A percentile compares a stretch with the other conserved stretches of the same genome.
Evolutionary conservation across 768 basidiomycete genomes (phyloP).

Genomic region (Termitomyces sp.): DNA sequence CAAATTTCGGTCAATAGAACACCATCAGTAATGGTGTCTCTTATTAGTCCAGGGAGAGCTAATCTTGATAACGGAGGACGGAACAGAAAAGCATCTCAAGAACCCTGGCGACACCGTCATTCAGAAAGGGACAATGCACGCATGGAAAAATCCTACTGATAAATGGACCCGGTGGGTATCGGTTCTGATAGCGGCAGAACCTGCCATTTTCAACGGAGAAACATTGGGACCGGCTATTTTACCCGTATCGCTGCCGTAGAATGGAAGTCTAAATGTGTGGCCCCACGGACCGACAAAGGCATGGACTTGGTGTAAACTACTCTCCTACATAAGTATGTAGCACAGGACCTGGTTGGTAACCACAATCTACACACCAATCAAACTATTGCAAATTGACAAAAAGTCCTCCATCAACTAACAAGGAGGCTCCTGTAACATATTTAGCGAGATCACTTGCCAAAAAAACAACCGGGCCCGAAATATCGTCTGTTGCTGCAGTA

Average conservation of each 20-base stretch:
- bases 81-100: constrained; percentile 47
- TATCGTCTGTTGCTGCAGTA: constrained; percentile 55
- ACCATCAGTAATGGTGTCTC: not conserved
- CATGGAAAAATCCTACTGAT: constrained; percentile 56
- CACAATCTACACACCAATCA: not conserved
- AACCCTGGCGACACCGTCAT: constrained; percentile 56
- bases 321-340: constrained; percentile 5
- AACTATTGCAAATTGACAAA: constrained; percentile 68
- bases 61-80: constrained; percentile 55
- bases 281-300: constrained; percentile 11
- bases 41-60: constrained; percentile 52
- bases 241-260: constrained; percentile 13
- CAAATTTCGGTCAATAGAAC: not conserved
- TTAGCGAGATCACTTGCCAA: constrained; percentile 68
- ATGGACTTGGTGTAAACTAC: not conserved
- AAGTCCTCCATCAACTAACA: constrained; percentile 70
- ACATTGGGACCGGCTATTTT: constrained; percentile 28
- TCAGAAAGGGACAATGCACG: constrained; percentile 58
- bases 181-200: constrained; percentile 52
- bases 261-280: not conserved
- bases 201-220: constrained; percentile 45
- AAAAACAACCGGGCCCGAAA: constrained; percentile 74
- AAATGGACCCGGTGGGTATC: constrained; percentile 51
- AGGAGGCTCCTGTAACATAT: constrained; percentile 64
- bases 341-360: not conserved